Conservation (phyloP, 2,329 filamentous ascomycete species). For the Decorospora gaudefroyi region DNA sequence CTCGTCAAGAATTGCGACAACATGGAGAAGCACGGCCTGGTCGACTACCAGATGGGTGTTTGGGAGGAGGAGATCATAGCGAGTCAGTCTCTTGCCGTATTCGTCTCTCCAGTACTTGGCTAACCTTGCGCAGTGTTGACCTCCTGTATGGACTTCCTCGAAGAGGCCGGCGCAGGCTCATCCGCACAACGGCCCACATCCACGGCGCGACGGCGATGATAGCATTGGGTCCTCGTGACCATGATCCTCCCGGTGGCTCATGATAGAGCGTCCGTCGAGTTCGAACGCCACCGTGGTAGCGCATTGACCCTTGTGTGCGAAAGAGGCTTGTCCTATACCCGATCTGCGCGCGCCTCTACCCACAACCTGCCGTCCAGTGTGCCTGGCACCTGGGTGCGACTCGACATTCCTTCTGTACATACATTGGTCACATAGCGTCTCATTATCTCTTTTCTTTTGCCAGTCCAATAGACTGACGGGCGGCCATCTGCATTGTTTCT, state of each 20-base stretch:
- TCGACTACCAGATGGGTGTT: slow-evolving; percentile 96
- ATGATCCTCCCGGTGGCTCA: slow-evolving; percentile 21
- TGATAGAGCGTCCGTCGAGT: slow-evolving; percentile 19
- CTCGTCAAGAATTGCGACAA: slow-evolving; percentile 81
- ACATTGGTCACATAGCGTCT: slow-evolving; percentile 28
- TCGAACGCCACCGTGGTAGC: slow-evolving; percentile 16
- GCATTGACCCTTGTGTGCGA: slow-evolving; percentile 21
- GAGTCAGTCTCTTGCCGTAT: slow-evolving; percentile 60
- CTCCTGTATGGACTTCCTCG: slow-evolving; percentile 60
- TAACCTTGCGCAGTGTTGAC: slow-evolving; percentile 53
- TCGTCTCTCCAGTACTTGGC: neutral
- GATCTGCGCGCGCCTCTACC: slow-evolving; percentile 12
- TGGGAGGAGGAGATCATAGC: slow-evolving; percentile 91
- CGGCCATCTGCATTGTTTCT: slow-evolving; percentile 22
- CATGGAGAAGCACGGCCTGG: slow-evolving; percentile 87
- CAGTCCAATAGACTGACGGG: slow-evolving; percentile 19
- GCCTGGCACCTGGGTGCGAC: slow-evolving; percentile 12
- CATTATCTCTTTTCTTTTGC: slow-evolving; percentile 20
- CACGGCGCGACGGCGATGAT: slow-evolving; percentile 44
- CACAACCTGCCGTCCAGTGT: slow-evolving; percentile 14
- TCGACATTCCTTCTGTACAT: slow-evolving; percentile 35
- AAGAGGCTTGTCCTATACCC: slow-evolving; percentile 13
- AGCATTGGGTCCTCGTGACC: slow-evolving; percentile 8
- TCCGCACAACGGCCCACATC: slow-evolving; percentile 39
- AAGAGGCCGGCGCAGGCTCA: slow-evolving; percentile 46